Conservation (phyloP, 1,284 basidiomycete genomes). For the Xerocomus nothofagi region DNA sequence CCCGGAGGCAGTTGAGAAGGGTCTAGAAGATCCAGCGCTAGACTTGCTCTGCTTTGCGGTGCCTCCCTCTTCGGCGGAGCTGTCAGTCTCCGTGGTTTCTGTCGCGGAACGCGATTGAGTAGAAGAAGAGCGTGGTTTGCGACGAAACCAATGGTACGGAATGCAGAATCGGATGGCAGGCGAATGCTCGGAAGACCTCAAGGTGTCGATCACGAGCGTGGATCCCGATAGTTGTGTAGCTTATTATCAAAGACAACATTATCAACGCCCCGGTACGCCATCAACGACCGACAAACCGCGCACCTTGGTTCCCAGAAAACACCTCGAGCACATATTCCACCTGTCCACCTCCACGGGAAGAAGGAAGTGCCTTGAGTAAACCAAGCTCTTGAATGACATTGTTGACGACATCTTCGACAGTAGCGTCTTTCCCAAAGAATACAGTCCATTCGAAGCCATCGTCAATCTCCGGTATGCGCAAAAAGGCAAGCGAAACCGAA, state of each 20-base stretch:
- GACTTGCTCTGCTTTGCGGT: conserved; percentile 57
- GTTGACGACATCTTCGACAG: conserved; percentile 55
- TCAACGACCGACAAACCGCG: neutral
- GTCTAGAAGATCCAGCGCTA: conserved; percentile 3
- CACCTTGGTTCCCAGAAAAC: conserved; percentile 20
- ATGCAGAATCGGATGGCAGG: conserved; percentile 61
- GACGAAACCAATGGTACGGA: conserved; percentile 78
- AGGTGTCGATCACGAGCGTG: conserved; percentile 37
- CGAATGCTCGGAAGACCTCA: conserved; percentile 19
- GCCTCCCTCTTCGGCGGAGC: conserved; percentile 54
- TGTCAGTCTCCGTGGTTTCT: conserved; percentile 39
- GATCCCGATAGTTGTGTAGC: conserved; percentile 17
- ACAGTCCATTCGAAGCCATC: conserved; percentile 68
- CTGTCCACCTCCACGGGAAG: conserved; percentile 55
- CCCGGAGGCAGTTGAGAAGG: conserved; percentile 9
- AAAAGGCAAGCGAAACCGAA: conserved; percentile 55
- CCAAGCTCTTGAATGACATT: conserved; percentile 65
- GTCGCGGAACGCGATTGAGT: conserved; percentile 51
- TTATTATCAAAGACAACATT: conserved; percentile 2
- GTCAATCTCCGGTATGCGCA: conserved; percentile 76
- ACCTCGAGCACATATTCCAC: conserved; percentile 66
- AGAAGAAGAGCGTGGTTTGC: conserved; percentile 55
- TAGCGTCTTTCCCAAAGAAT: conserved; percentile 58
- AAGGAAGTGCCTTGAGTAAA: conserved; percentile 57
- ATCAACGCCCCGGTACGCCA: neutral